These are phyloP conservation scores for Coemansia aciculifera DNA, from an alignment of 192 early-diverging fungal species.

Conservation along the genomic window DNA sequence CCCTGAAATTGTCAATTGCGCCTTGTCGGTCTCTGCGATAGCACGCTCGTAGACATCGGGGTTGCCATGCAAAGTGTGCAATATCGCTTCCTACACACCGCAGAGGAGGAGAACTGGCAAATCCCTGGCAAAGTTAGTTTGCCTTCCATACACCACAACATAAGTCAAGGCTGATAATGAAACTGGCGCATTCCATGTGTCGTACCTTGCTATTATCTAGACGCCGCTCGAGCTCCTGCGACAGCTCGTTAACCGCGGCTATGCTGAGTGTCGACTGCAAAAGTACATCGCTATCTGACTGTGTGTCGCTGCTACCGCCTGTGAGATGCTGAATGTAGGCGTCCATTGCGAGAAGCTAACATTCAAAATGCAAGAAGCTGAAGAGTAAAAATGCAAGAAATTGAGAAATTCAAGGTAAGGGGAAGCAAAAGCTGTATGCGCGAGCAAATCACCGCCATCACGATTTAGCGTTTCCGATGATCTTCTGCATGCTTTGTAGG, in stretches of 20 bases:
- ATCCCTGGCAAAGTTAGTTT: neutral
- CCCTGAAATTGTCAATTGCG: conserved; percentile 13
- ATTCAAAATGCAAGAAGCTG: neutral
- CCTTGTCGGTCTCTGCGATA: neutral
- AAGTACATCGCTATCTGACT: neutral
- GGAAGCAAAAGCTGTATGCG: neutral
- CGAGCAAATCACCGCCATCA: no score
- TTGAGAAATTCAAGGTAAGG: neutral
- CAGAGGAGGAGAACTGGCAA: neutral
- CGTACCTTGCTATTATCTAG: neutral
- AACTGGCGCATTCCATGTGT: no score
- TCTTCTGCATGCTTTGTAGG: no score
- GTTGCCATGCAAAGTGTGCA: conserved; percentile 3
- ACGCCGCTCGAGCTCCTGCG: conserved; percentile 4
- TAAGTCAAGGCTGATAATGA: neutral
- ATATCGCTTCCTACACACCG: conserved; percentile 11
- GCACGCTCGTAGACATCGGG: conserved; percentile 11
- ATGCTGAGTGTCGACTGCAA: neutral
- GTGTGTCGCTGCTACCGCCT: neutral
- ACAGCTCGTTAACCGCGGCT: neutral
- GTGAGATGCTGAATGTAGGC: conserved; percentile 6
- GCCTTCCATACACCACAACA: neutral
- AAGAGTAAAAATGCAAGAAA: neutral
- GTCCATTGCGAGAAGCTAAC: conserved; percentile 3
- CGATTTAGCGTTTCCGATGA: no score